Conservation (phyloP, 2,329 filamentous ascomycete genomes). For the Fusarium gaditjirri region DNA sequence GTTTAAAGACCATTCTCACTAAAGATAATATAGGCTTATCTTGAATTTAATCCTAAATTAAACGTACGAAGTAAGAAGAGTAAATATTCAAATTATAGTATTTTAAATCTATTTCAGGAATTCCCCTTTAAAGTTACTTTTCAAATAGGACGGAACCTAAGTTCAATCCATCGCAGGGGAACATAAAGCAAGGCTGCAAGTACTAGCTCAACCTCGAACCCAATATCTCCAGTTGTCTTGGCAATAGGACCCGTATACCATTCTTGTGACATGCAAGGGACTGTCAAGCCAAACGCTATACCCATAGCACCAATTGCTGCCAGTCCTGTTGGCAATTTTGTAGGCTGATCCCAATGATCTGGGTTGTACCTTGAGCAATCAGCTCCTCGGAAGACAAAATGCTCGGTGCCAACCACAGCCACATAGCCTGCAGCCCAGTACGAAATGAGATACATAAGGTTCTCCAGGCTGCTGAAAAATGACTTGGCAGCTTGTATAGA, state of each 20-base stretch:
- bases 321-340: not conserved
- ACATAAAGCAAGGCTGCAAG: not conserved
- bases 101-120: not conserved
- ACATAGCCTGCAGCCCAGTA: not conserved
- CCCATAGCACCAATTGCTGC: not conserved
- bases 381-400: not conserved
- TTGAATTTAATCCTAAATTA: too few species aligned
- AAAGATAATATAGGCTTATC: too few species aligned
- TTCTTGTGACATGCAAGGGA: not conserved
- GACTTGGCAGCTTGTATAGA: not conserved
- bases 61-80: too few species aligned
- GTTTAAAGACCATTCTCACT: too few species aligned
- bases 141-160: not conserved
- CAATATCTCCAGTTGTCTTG: not conserved
- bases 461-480: not conserved
- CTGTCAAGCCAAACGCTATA: not conserved
- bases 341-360: not conserved
- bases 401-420: not conserved
- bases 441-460: not conserved
- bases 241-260: not conserved
- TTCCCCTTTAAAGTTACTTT: accelerated
- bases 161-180: not conserved
- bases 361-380: not conserved
- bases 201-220: not conserved
- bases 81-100: not conserved